These are phyloP conservation scores for Primulina huaijiensis DNA, from an alignment of 257 asterid genomes.

Conservation along the genomic window DNA sequence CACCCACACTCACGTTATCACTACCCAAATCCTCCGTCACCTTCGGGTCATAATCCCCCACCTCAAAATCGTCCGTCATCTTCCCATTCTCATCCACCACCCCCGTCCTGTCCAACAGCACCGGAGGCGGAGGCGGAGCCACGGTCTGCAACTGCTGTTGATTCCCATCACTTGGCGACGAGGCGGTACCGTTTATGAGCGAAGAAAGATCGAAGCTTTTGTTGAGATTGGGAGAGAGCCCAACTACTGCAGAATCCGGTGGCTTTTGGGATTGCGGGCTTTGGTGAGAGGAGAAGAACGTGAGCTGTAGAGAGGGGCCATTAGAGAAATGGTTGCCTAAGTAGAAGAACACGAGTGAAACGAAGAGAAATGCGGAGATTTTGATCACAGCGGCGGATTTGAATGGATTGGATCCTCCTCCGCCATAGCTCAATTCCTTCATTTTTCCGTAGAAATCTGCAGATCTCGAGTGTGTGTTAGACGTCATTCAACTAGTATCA, in stretches of 20 bases:
- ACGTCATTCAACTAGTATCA: background rate
- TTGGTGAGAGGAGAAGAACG: background rate
- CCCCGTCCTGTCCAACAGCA: conserved; percentile 53
- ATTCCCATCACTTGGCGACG: background rate
- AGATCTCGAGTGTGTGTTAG: too few species aligned
- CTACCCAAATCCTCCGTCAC: conserved; percentile 38
- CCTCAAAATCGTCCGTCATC: conserved; percentile 50
- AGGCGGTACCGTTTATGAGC: background rate
- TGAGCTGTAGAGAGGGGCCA: background rate
- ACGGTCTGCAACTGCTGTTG: conserved; percentile 13
- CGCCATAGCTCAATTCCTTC: background rate
- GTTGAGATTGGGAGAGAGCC: background rate
- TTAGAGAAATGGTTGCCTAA: background rate
- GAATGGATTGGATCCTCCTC: background rate
- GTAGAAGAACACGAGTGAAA: background rate
- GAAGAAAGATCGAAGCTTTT: background rate
- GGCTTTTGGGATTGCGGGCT: background rate
- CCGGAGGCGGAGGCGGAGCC: conserved; percentile 17
- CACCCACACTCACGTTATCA: conserved; percentile 20
- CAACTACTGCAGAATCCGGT: background rate
- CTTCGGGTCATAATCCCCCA: conserved; percentile 53
- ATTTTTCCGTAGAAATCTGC: background rate
- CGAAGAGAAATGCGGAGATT: background rate
- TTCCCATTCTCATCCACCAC: conserved; percentile 56
- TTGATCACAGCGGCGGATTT: background rate